Conservation (phyloP, 1,284 basidiomycete genomes). For the Thecaphora thlaspeos region DNA sequence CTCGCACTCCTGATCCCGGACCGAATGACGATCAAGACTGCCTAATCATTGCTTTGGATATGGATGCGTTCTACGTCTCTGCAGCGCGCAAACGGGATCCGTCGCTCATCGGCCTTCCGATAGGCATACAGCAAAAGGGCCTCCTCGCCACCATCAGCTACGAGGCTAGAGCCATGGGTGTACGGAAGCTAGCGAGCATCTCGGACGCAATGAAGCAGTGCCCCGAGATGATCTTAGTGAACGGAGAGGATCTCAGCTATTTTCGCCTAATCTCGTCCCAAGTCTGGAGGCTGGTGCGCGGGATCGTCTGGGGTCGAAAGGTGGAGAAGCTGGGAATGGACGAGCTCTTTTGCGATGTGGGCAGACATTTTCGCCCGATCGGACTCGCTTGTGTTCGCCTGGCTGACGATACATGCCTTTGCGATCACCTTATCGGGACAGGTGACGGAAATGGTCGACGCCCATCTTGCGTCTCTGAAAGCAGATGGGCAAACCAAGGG, state of each 20-base stretch:
- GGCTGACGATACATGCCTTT: too few relatives aligned
- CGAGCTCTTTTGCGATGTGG: constrained; percentile 58
- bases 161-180: constrained; percentile 57
- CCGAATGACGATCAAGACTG: constrained; percentile 4
- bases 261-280: constrained; percentile 52
- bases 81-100: constrained; percentile 57
- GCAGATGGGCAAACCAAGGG: not conserved
- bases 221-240: constrained; percentile 57
- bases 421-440: not conserved
- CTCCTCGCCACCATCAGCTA: constrained; percentile 59
- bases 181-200: constrained; percentile 55
- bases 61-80: constrained; percentile 55
- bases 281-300: constrained; percentile 51
- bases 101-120: constrained; percentile 52
- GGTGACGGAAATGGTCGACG: constrained; percentile 52
- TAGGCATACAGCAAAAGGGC: constrained; percentile 59
- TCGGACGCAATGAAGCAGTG: constrained; percentile 51
- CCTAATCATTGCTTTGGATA: constrained; percentile 37
- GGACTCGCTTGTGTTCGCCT: too few relatives aligned
- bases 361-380: too few relatives aligned
- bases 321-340: constrained; percentile 60
- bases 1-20: too few relatives aligned
- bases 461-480: constrained; percentile 29
- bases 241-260: constrained; percentile 58
- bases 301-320: constrained; percentile 36